Evolutionary conservation across 495 filamentous ascomycete genomes (phyloP).

Genomic region (Penicillium roqueforti): DNA sequence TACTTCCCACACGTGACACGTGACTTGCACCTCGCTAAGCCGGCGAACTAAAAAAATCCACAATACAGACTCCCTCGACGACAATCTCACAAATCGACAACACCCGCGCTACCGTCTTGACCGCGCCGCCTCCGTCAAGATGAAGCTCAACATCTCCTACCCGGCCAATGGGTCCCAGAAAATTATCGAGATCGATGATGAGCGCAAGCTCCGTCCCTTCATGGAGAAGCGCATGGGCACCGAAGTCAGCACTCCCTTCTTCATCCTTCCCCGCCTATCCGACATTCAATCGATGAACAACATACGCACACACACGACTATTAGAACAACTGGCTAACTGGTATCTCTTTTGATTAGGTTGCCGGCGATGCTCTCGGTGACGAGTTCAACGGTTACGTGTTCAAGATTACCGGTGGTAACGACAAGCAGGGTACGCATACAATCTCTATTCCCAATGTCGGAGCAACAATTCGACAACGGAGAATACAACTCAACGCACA

Average conservation of each 20-base stretch:
- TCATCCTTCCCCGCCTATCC: slow-evolving; percentile 8
- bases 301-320: slow-evolving; percentile 12
- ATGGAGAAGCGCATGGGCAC: slow-evolving; percentile 94
- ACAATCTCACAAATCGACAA: slow-evolving; percentile 47
- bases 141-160: slow-evolving; percentile 98
- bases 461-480: background rate
- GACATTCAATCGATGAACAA: slow-evolving; percentile 6
- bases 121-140: slow-evolving; percentile 53
- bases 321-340: slow-evolving; percentile 38
- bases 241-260: slow-evolving; percentile 62
- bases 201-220: slow-evolving; percentile 83
- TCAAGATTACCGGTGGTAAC: slow-evolving; percentile 97
- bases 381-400: slow-evolving; percentile 94
- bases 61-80: slow-evolving; percentile 33
- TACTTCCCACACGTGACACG: slow-evolving; percentile 11
- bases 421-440: slow-evolving; percentile 82
- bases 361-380: slow-evolving; percentile 88
- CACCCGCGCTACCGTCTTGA: slow-evolving; percentile 51
- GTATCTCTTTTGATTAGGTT: slow-evolving; percentile 36
- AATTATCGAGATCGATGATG: slow-evolving; percentile 97
- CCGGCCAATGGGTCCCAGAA: slow-evolving; percentile 99
- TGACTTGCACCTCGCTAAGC: slow-evolving; percentile 31
- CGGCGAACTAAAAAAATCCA: slow-evolving; percentile 32
- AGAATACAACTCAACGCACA: background rate
- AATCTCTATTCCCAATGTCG: background rate